phyloP scores from a whole-genome alignment of 495 filamentous ascomycete genomes.

The Penicillium manginii region DNA sequence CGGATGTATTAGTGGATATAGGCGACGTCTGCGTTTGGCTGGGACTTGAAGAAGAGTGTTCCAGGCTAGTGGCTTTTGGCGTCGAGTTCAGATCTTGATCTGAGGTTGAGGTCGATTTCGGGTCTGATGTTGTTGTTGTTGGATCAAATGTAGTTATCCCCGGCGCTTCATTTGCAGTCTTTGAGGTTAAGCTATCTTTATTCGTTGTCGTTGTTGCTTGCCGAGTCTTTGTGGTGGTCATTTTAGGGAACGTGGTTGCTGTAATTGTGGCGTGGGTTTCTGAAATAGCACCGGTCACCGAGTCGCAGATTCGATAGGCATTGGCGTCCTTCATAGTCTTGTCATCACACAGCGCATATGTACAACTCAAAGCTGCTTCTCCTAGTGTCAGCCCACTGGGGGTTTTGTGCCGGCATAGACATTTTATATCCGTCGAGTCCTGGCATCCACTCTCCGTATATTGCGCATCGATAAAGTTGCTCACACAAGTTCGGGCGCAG shows the following conservation, averaged over 20 bases:
- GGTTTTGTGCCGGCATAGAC: conserved; percentile 65
- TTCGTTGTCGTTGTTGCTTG: conserved; percentile 8
- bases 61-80: conserved; percentile 2
- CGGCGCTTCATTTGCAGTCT: neutral
- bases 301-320: conserved; percentile 63
- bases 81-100: neutral
- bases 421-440: conserved; percentile 57
- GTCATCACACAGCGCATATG: conserved; percentile 48
- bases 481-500: conserved; percentile 66
- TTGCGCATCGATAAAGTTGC: conserved; percentile 62
- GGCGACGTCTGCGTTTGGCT: neutral
- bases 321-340: conserved; percentile 29
- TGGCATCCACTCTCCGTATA: conserved; percentile 51
- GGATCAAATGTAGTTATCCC: conserved; percentile 4
- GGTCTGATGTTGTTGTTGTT: conserved; percentile 6
- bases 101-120: neutral
- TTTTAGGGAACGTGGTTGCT: conserved; percentile 54
- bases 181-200: conserved; percentile 7
- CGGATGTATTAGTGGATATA: conserved; percentile 17
- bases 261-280: conserved; percentile 65
- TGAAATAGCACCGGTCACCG: conserved; percentile 52
- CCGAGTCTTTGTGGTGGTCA: conserved; percentile 29
- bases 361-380: conserved; percentile 68
- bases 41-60: conserved; percentile 10
- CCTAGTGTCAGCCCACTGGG: conserved; percentile 68